Evolutionary conservation across 2,329 filamentous ascomycete genomes (phyloP), one percentile per base, ranked within the genome.

Genomic region (Cryphonectria radicalis): DNA sequence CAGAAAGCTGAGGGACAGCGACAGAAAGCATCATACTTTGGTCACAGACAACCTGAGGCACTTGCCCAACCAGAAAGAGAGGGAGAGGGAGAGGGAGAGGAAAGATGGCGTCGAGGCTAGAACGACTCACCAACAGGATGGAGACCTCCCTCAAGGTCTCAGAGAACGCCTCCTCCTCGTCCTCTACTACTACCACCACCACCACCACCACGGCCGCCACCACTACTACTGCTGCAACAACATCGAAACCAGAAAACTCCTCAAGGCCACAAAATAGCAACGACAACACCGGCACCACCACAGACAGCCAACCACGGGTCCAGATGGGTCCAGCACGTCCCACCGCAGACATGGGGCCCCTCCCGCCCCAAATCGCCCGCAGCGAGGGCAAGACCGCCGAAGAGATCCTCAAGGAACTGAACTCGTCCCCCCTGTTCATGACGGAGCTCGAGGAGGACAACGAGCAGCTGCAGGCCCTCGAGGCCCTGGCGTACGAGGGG

Each of bases 401-500:
- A 53, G 87, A 90, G 76, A 84, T 89, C 46, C 79, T 86, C 70
- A 85, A 84, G 13, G 88, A 90, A 65, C 81, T 90, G 59, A 88
- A 89, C 79, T 85, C 85, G 78, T 88, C 85, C 43, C 96, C 96
- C 8, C 87, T 99, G 53, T 99, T 99, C 86, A 99, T 99, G 96
- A 98, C 94, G 42, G 91, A 93, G 75, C 86, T 98, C 46, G 93
- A 93, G 76, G 92, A 97, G 74, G 42, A 57, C 59, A 97, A 97
- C 78, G 86, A 92, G 73, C 90, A 93, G 75, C 85, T 97, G 0
- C 94, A 97, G 76, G 97, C 96, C 0, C 86, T 99, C 72, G 92
- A 93, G 79, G 95, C 96, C 0, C 85, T 99, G 55, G 93, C 94
- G 42, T 97, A 98, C 79, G 96, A 99, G 83, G 97, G 96, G 28